phyloP scores from a whole-genome alignment of 441 rosid species.

The Erodium moschatum region DNA sequence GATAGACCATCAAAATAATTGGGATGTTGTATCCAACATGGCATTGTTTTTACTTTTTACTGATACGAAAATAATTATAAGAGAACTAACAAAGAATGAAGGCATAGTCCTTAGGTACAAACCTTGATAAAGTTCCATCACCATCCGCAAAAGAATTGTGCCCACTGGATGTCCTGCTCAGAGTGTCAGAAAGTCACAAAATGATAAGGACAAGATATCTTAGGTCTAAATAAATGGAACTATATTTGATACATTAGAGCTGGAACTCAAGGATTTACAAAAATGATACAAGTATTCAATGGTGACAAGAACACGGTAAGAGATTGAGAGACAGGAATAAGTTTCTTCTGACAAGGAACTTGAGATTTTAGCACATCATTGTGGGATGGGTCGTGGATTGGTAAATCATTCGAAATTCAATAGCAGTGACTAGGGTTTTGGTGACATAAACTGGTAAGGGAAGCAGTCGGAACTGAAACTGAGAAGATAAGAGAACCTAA shows the following conservation, averaged over 20 bases:
- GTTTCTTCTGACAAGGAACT: not conserved
- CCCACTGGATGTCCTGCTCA: conserved; percentile 44
- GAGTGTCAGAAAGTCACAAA: conserved; percentile 14
- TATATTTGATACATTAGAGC: not conserved
- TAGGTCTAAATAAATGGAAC: not conserved
- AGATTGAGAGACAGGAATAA: not conserved
- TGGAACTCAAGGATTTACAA: not conserved
- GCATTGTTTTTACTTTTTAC: not conserved
- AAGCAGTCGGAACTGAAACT: not conserved
- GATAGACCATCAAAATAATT: not conserved
- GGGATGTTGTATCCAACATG: not conserved
- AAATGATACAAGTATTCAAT: not conserved
- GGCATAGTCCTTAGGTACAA: conserved; percentile 17
- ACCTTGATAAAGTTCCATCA: conserved; percentile 42
- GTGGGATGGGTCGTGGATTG: not conserved
- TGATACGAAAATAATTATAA: not conserved
- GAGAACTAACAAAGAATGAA: not conserved
- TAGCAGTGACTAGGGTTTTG: not conserved
- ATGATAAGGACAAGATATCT: not conserved
- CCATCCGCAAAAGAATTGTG: conserved; percentile 28
- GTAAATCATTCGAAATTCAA: not conserved
- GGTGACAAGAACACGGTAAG: not conserved
- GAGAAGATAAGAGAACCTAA: not conserved
- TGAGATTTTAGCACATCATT: not conserved
- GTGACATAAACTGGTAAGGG: not conserved